Percentiles rank a stretch among this genome's conserved stretches.
These are phyloP conservation scores for Kurtzmaniella quercitrusa DNA, from an alignment of 1,139 yeast genomes.

Conservation along the genomic window DNA sequence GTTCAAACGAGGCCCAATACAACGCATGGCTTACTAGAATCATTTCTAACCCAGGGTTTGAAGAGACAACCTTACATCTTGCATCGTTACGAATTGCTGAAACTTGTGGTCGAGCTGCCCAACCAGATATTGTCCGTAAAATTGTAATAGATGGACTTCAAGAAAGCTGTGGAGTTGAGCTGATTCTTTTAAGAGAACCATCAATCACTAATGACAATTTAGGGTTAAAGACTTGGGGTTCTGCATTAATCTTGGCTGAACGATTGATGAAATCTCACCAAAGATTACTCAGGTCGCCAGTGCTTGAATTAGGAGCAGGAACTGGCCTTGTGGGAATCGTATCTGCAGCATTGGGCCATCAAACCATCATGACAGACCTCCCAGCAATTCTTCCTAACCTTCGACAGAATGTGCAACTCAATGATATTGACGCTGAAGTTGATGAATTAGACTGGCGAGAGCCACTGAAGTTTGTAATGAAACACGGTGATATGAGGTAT, in stretches of 20 bases:
- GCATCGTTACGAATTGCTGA: slow-evolving; percentile 72
- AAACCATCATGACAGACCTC: slow-evolving; percentile 68
- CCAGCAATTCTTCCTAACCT: slow-evolving; percentile 73
- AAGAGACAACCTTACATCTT: slow-evolving; percentile 40
- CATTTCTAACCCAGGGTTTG: slow-evolving; percentile 39
- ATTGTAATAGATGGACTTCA: slow-evolving; percentile 32
- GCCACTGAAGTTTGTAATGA: slow-evolving; percentile 37
- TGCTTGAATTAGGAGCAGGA: slow-evolving; percentile 87
- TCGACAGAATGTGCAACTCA: slow-evolving; percentile 49
- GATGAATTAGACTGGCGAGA: slow-evolving; percentile 74
- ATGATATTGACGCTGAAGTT: slow-evolving; percentile 36
- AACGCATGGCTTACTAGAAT: slow-evolving; percentile 64
- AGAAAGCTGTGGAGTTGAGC: slow-evolving; percentile 10
- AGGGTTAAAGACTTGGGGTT: slow-evolving; percentile 96
- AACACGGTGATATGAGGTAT: slow-evolving; percentile 26
- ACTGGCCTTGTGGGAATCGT: slow-evolving; percentile 87
- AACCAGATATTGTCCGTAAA: slow-evolving; percentile 62
- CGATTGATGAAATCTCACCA: slow-evolving; percentile 31
- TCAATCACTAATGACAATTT: slow-evolving; percentile 80
- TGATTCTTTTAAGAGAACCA: slow-evolving; percentile 66
- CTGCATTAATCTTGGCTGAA: slow-evolving; percentile 67
- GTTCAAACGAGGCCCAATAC: slow-evolving; percentile 20
- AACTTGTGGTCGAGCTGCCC: slow-evolving; percentile 83
- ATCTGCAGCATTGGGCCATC: slow-evolving; percentile 46
- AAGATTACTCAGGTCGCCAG: slow-evolving; percentile 27